Conservation (phyloP, 2,329 filamentous ascomycete genomes). For the Aspergillus sp. region DNA sequence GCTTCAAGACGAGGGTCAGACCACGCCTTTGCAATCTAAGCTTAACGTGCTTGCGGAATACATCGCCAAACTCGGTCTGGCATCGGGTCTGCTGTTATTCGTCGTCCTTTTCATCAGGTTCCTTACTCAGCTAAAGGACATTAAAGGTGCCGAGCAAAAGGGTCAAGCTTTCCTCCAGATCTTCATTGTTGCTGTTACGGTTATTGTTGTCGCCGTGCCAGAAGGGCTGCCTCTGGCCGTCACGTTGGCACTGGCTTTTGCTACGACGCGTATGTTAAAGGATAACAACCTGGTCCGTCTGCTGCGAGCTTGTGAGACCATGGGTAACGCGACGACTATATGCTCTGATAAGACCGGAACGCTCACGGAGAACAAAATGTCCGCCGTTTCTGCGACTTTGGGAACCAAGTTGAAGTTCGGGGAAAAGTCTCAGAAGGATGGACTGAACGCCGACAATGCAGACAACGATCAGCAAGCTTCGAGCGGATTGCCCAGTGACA, state of each 20-base stretch:
- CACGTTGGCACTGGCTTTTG: slow-evolving; percentile 56
- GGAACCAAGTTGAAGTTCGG: slow-evolving; percentile 42
- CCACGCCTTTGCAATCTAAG: slow-evolving; percentile 71
- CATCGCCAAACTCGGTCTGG: slow-evolving; percentile 68
- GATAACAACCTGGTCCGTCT: slow-evolving; percentile 58
- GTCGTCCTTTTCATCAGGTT: slow-evolving; percentile 75
- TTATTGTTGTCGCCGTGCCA: slow-evolving; percentile 55
- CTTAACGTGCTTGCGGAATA: slow-evolving; percentile 71
- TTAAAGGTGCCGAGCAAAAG: slow-evolving; percentile 43
- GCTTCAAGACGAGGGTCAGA: slow-evolving; percentile 66
- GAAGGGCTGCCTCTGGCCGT: slow-evolving; percentile 57
- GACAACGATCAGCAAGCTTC: slow-evolving; percentile 6
- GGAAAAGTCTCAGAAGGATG: slow-evolving; percentile 28
- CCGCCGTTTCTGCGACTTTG: slow-evolving; percentile 51
- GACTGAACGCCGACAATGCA: slow-evolving; percentile 16
- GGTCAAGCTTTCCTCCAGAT: slow-evolving; percentile 54
- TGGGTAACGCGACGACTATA: slow-evolving; percentile 58
- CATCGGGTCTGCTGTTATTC: slow-evolving; percentile 68
- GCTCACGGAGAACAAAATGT: slow-evolving; percentile 59
- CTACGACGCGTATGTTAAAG: slow-evolving; percentile 56
- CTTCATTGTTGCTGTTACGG: slow-evolving; percentile 53
- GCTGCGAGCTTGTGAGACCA: slow-evolving; percentile 55
- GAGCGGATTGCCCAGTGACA: slow-evolving; percentile 32
- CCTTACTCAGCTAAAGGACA: slow-evolving; percentile 53
- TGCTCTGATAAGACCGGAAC: slow-evolving; percentile 63